phyloP scores from a whole-genome alignment of 2,329 filamentous ascomycete species.

The Cadophora gregata region DNA sequence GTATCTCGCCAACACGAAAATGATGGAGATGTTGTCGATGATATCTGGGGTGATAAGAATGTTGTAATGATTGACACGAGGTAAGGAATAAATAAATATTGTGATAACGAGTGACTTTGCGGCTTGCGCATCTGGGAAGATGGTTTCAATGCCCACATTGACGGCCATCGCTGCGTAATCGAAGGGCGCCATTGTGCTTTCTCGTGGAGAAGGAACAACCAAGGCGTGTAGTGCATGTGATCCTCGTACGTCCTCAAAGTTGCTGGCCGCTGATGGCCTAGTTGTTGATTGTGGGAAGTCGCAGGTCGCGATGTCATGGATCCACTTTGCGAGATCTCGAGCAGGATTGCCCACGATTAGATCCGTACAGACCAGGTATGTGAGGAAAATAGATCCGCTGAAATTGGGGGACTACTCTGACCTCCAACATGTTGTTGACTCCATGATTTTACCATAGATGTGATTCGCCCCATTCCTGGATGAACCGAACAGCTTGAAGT shows the following conservation, averaged over 20 bases:
- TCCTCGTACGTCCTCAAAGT: background rate
- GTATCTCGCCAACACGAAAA: constrained; percentile 59
- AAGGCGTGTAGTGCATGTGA: too few species aligned
- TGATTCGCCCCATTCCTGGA: too few species aligned
- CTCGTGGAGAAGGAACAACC: background rate
- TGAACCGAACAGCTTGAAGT: background rate
- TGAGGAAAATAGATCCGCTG: too few species aligned
- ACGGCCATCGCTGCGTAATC: background rate
- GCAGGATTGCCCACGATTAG: too few species aligned
- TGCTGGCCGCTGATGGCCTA: background rate
- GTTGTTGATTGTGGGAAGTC: too few species aligned
- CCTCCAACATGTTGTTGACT: too few species aligned
- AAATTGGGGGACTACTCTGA: too few species aligned
- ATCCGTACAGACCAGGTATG: too few species aligned
- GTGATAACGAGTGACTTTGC: background rate
- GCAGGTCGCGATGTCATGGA: too few species aligned
- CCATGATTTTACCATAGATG: background rate
- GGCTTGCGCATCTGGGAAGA: background rate
- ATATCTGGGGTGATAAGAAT: background rate
- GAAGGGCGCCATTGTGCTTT: background rate
- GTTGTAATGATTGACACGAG: background rate
- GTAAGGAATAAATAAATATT: constrained; percentile 11
- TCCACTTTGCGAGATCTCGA: too few species aligned
- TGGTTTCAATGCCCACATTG: background rate
- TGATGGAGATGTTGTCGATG: background rate